phyloP scores from a whole-genome alignment of 305 asterid genomes.

The Fraxinus ornus region DNA sequence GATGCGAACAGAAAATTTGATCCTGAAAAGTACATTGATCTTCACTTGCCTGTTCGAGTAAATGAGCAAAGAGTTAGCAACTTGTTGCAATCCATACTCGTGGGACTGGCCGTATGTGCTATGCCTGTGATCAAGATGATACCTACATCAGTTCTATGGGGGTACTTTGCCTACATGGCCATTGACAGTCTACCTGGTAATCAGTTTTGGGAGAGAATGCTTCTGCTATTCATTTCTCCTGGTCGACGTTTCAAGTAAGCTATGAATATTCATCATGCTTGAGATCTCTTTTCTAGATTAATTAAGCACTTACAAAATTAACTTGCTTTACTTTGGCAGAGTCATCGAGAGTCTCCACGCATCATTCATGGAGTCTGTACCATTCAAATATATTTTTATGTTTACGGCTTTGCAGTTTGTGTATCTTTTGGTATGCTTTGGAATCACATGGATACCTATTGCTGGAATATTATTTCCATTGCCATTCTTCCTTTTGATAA shows the following conservation, averaged over 20 bases:
- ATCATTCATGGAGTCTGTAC: constrained; percentile 81
- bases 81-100: constrained; percentile 70
- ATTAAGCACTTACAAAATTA: background rate
- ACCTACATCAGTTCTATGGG: constrained; percentile 94
- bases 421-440: constrained; percentile 73
- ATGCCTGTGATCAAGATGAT: constrained; percentile 70
- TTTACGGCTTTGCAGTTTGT: constrained; percentile 65
- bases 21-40: constrained; percentile 71
- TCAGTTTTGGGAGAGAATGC: constrained; percentile 89
- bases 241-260: constrained; percentile 87
- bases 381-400: constrained; percentile 69
- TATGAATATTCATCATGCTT: background rate
- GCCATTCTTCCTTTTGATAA: constrained; percentile 73
- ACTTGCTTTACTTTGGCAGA: constrained; percentile 38
- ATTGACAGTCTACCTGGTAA: constrained; percentile 89
- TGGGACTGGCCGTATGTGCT: constrained; percentile 57
- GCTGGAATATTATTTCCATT: constrained; percentile 89
- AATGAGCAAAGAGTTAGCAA: constrained; percentile 91
- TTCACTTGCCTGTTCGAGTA: constrained; percentile 81
- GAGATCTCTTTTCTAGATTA: background rate
- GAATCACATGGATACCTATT: constrained; percentile 91
- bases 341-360: constrained; percentile 72
- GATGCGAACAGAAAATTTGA: constrained; percentile 46
- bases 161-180: constrained; percentile 95
- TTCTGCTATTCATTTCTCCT: constrained; percentile 66